Base-by-base conservation (phyloP, 2,329 filamentous ascomycete species). In the Paracoccidioides brasiliensis region DNA sequence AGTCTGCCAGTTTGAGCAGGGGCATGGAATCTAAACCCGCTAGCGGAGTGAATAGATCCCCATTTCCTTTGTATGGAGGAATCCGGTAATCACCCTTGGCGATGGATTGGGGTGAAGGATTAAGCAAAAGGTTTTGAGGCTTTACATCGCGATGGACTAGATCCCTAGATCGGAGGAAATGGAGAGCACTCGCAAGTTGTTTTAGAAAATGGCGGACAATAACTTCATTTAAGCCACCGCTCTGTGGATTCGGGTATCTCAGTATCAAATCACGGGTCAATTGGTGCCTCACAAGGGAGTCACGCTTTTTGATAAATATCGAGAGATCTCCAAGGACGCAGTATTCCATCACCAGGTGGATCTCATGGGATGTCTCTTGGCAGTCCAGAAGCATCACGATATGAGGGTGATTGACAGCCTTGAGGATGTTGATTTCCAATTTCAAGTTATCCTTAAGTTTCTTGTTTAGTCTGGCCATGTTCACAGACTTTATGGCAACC, bases 281-380 rank as follows among this genome's bases (percentile, higher is more conserved):
- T 33, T 86, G 83, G 67, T 95, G 86, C 52, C 84, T 85, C 46
- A 78, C 80, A 48, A 96, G 80, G 66, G 84, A 87, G 58, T 91
- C 84, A 58, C 91, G 82, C 74, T 93, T 94, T 78, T 93, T 95
- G 74, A 98, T 96, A 72, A 98, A 97, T 54, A 91, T 79, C 9
- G 93, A 95, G 57, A 98, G 74, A 67, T 98, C 93, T 28, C 93
- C 91, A 43, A 98, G 80, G 68, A 95, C 89, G 74, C 93, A 97
- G 73, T 94, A 97, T 74, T 98, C 93, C 91, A 97, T 98, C 60
- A 97, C 85, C 57, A 98, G 80, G 72, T 98, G 93, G 73, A 97
- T 96, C 67, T 95, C 88, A 28, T 85, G 84, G 3, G 82, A 76
- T 0, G 88, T 86, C 70, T 97, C 90, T 70, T 91, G 80, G 74